Conservation (phyloP, 2,329 filamentous ascomycete genomes). For the Ascochyta clinopodiicola region DNA sequence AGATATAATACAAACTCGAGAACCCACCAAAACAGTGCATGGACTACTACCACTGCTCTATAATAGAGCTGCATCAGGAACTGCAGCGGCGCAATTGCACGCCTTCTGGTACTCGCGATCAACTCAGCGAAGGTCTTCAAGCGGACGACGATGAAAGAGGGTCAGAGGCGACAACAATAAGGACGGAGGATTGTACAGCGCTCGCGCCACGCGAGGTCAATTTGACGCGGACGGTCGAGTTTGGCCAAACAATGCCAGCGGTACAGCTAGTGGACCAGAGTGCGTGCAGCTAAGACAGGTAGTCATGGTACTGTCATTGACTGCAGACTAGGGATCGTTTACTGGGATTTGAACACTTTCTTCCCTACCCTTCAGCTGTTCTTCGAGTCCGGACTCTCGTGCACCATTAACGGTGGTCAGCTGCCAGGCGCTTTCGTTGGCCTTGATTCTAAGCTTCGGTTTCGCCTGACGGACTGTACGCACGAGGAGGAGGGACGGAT, state of each 20-base stretch:
- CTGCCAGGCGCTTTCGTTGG: conserved; percentile 25
- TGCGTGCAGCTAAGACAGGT: conserved; percentile 7
- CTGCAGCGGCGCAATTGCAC: conserved; percentile 22
- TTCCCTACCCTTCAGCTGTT: conserved; percentile 40
- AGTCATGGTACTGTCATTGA: not conserved
- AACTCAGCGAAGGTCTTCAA: conserved; percentile 28
- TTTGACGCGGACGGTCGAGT: conserved; percentile 16
- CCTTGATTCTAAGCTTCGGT: conserved; percentile 35
- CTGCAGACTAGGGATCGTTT: conserved; percentile 25
- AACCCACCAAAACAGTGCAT: conserved; percentile 12
- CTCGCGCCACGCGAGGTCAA: conserved; percentile 4
- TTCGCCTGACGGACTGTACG: conserved; percentile 36
- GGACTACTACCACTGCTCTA: conserved; percentile 35
- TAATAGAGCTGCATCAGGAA: conserved; percentile 24
- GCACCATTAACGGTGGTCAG: conserved; percentile 29
- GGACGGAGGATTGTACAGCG: conserved; percentile 8
- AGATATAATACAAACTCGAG: no score
- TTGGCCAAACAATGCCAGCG: conserved; percentile 15
- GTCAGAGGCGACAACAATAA: conserved; percentile 30
- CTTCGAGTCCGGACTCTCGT: conserved; percentile 38
- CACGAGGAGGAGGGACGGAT: conserved; percentile 36
- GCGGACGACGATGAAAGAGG: conserved; percentile 28
- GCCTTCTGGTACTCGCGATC: conserved; percentile 20
- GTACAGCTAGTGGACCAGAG: conserved; percentile 28
- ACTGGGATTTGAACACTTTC: conserved; percentile 40